Evolutionary conservation across 495 filamentous ascomycete genomes (phyloP), one percentile per base, ranked within the genome.

Genomic region (Podospora sp.): DNA sequence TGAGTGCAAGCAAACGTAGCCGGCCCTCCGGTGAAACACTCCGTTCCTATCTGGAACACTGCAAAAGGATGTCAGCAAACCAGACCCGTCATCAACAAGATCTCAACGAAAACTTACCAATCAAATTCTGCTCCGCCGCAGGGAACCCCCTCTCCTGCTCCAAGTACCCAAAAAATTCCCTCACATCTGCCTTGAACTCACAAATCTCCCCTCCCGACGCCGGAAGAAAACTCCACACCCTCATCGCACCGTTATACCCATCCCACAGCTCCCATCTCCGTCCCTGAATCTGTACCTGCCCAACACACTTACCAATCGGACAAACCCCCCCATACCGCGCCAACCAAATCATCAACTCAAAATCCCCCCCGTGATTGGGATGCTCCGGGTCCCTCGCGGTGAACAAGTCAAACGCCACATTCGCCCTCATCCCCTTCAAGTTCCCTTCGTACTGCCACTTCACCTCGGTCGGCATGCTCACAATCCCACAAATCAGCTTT

Each of bases 281-380:
- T 2, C 77, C 80, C n/a, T 49, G 78, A 6, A 84, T 57, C 1
- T 58, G 73, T 56, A 76, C 75, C 0, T 70, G 73, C 9, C 51
- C 75, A 9, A 73, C 69, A n/a, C 73, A 65, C 3, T 68, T 69
- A 27, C 83, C 82, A 60, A 85, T 80, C 62, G 81, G 82, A n/a
- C 76, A 72, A 33, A 79, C 64, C 22, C 58, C 64, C 11, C 80
- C 81, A 62, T 74, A 77, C 6, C 69, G 58, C 0, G 65, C 81
- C 0, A 83, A 76, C 81, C 82, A 84, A 20, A 84, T 78, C 82
- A 83, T 83, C n/a, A 84, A 67, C 63, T 84, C 81, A 65, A 81
- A 83, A 60, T 84, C 80, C 35, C 81, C 81, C 50, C 76, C 77
- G 53, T 68, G 78, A 2, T 75, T 84, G 14, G 64, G 69, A 69